phyloP scores from a whole-genome alignment of 495 filamentous ascomycete genomes.

The Neurospora sp. region DNA sequence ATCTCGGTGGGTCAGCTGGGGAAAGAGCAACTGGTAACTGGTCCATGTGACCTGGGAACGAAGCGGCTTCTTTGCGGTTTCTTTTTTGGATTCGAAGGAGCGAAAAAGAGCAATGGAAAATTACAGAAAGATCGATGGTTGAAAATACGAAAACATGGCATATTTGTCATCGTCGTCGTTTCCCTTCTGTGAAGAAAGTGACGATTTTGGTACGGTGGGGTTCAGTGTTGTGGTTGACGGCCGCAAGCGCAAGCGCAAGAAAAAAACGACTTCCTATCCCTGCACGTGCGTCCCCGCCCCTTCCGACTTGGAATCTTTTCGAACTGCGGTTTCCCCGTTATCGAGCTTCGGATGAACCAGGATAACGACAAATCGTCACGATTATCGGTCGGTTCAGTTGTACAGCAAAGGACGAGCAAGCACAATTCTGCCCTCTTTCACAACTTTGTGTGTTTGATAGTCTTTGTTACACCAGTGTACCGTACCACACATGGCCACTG shows the following conservation, averaged over 20 bases:
- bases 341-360: background rate
- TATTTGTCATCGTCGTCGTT: background rate
- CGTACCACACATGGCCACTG: background rate
- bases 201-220: background rate
- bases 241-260: background rate
- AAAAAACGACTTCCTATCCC: background rate
- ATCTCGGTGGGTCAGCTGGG: slow-evolving; percentile 19
- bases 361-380: background rate
- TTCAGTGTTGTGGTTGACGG: background rate
- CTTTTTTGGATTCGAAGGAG: background rate
- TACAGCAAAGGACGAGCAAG: background rate
- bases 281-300: background rate
- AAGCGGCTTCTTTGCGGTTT: background rate
- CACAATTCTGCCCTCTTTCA: background rate
- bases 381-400: background rate
- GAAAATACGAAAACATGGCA: background rate
- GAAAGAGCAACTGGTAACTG: background rate
- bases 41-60: slow-evolving; percentile 13
- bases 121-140: background rate
- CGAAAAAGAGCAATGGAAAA: background rate
- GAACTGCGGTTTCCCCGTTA: background rate
- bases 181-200: background rate
- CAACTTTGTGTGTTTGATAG: background rate
- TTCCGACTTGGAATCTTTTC: background rate
- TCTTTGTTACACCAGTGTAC: background rate